Evolutionary conservation across 2,329 filamentous ascomycete species (phyloP).

Genomic region (Phyllachora maydis): DNA sequence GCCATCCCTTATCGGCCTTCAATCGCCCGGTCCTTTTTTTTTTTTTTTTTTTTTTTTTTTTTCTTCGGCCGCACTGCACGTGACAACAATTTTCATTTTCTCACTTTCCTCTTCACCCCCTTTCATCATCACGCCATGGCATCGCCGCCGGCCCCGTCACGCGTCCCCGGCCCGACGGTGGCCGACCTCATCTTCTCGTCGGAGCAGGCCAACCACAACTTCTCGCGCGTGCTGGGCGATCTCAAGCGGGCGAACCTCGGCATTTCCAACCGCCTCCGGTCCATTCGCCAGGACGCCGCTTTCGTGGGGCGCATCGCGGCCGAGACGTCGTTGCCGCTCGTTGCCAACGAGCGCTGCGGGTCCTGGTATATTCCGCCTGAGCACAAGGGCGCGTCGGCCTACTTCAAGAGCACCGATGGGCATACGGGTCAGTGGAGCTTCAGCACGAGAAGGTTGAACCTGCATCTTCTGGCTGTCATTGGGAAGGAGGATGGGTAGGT

Average conservation of each 20-base stretch:
- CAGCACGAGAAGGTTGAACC: conserved; percentile 63
- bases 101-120: too few relatives aligned
- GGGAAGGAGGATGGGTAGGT: conserved; percentile 42
- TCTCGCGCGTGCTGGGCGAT: conserved; percentile 48
- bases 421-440: conserved; percentile 85
- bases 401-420: conserved; percentile 97
- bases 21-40: too few relatives aligned
- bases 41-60: conserved; percentile 1
- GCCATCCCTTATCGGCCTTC: too few relatives aligned
- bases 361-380: conserved; percentile 73
- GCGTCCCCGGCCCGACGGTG: conserved; percentile 9
- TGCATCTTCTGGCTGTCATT: conserved; percentile 56
- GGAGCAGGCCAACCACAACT: conserved; percentile 35
- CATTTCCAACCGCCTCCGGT: conserved; percentile 61
- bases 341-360: conserved; percentile 89
- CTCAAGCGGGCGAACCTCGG: conserved; percentile 61
- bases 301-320: conserved; percentile 48
- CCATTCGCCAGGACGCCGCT: conserved; percentile 53
- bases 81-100: too few relatives aligned
- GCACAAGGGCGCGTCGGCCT: conserved; percentile 52
- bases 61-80: too few relatives aligned
- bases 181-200: conserved; percentile 26
- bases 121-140: too few relatives aligned
- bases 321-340: conserved; percentile 41
- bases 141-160: too few relatives aligned